phyloP scores from a whole-genome alignment of 352 stramenopile species.

The Phytophthora boehmeriae region DNA sequence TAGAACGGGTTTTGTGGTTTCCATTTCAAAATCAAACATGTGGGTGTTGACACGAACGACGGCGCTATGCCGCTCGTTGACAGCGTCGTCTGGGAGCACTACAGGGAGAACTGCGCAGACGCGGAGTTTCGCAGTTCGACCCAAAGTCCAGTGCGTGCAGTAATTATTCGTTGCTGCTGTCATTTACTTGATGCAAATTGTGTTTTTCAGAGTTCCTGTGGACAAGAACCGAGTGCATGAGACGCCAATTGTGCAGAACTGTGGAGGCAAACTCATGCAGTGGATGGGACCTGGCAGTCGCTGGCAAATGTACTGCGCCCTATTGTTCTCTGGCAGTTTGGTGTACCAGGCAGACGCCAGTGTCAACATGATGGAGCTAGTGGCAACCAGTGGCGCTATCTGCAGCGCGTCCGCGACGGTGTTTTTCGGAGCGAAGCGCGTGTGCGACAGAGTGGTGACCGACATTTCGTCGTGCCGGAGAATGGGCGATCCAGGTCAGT shows the following conservation, averaged over 20 bases:
- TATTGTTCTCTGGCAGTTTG: conserved; percentile 68
- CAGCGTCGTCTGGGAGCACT: not conserved
- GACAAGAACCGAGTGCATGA: conserved; percentile 55
- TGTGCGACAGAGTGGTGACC: conserved; percentile 75
- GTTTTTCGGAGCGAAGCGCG: conserved; percentile 73
- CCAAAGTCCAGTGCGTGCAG: conserved; percentile 31
- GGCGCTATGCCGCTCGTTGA: not conserved
- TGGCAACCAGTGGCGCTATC: conserved; percentile 58
- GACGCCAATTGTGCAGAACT: conserved; percentile 56
- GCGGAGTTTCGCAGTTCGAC: conserved; percentile 21
- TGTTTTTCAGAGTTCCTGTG: conserved; percentile 27
- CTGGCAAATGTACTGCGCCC: conserved; percentile 78
- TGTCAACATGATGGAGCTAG: conserved; percentile 62
- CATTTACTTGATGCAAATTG: not conserved
- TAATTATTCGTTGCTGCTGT: too few relatives aligned
- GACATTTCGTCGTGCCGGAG: conserved; percentile 70
- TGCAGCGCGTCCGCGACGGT: conserved; percentile 67
- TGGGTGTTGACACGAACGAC: too few relatives aligned
- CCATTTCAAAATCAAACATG: too few relatives aligned
- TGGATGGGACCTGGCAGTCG: conserved; percentile 66
- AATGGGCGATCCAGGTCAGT: conserved; percentile 56
- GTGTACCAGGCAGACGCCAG: conserved; percentile 59
- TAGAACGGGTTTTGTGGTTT: too few relatives aligned
- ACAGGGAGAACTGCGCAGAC: not conserved
- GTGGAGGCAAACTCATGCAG: conserved; percentile 51